These are phyloP conservation scores for Setaria viridis DNA, from an alignment of 202 grass and related monocot genomes.

Conservation along the genomic window DNA sequence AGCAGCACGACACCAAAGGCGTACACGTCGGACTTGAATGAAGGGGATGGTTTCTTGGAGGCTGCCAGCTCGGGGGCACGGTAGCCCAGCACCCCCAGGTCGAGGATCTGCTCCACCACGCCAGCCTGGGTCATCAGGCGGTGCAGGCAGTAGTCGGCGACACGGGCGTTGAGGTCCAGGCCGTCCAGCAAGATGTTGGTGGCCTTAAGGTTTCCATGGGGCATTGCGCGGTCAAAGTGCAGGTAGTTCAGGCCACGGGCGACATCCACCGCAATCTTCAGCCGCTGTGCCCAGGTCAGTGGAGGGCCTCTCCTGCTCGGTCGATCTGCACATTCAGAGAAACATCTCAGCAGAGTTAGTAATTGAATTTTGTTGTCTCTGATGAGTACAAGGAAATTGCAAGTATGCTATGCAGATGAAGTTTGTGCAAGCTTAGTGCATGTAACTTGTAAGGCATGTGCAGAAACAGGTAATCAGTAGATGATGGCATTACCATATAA, in stretches of 20 bases:
- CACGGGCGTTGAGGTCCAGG: slow-evolving; percentile 83
- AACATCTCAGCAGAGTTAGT: neutral
- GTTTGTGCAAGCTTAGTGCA: neutral
- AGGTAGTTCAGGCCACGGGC: slow-evolving; percentile 97
- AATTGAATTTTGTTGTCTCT: neutral
- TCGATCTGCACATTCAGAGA: slow-evolving; percentile 57
- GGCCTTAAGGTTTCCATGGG: slow-evolving; percentile 96
- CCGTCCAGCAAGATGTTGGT: slow-evolving; percentile 89
- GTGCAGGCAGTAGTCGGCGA: slow-evolving; percentile 90
- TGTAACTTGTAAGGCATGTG: neutral
- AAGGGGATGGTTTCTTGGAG: slow-evolving; percentile 85
- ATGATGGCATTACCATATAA: slow-evolving; percentile 73
- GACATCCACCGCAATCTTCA: slow-evolving; percentile 86
- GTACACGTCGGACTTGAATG: slow-evolving; percentile 86
- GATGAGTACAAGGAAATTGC: neutral
- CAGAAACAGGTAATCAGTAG: neutral
- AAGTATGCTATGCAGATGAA: neutral
- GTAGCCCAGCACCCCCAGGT: slow-evolving; percentile 84
- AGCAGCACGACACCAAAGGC: slow-evolving; percentile 80
- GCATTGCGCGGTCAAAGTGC: slow-evolving; percentile 91
- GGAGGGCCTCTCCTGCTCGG: slow-evolving; percentile 82
- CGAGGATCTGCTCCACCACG: slow-evolving; percentile 72
- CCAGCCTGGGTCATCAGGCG: slow-evolving; percentile 92
- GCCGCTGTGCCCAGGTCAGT: slow-evolving; percentile 87
- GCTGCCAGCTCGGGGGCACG: slow-evolving; percentile 82